A percentile compares a stretch with the other conserved stretches of the same genome.
These are phyloP conservation scores for Schizophyllum amplum DNA, from an alignment of 1,284 basidiomycete genomes.

Conservation along the genomic window DNA sequence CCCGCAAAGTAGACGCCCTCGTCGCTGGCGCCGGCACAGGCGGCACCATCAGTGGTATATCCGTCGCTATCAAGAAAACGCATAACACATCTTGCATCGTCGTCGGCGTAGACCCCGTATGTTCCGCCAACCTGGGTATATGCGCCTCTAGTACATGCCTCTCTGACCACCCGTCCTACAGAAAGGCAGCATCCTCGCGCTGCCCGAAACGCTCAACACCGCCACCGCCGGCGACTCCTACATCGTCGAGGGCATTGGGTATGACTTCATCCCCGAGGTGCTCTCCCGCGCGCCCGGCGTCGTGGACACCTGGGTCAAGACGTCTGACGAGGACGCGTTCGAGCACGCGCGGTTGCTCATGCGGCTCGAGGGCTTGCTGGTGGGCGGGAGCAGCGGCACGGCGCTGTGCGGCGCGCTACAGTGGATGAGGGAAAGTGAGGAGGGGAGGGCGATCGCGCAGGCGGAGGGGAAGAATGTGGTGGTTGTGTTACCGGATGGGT, in stretches of 20 bases:
- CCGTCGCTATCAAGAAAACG: conserved; percentile 72
- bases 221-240: conserved; percentile 58
- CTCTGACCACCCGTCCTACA: conserved; percentile 21
- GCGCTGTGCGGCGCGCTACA: conserved; percentile 71
- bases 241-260: conserved; percentile 90
- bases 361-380: conserved; percentile 80
- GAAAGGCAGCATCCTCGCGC: conserved; percentile 84
- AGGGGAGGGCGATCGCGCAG: conserved; percentile 61
- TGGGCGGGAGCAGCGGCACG: conserved; percentile 90
- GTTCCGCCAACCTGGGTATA: conserved; percentile 21
- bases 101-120: conserved; percentile 87
- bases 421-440: conserved; percentile 66
- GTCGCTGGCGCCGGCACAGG: conserved; percentile 93
- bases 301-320: conserved; percentile 82
- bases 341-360: conserved; percentile 73
- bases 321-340: conserved; percentile 77
- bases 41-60: conserved; percentile 86
- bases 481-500: conserved; percentile 87
- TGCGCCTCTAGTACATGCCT: background rate
- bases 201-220: conserved; percentile 57
- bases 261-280: conserved; percentile 86
- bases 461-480: conserved; percentile 82
- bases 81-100: conserved; percentile 68
- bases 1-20: conserved; percentile 73
- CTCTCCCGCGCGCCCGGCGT: conserved; percentile 47